A percentile compares a stretch with the other conserved stretches of the same genome.
Evolutionary conservation across 331 rosid genomes (phyloP).

Genomic region (Ulmus americana): DNA sequence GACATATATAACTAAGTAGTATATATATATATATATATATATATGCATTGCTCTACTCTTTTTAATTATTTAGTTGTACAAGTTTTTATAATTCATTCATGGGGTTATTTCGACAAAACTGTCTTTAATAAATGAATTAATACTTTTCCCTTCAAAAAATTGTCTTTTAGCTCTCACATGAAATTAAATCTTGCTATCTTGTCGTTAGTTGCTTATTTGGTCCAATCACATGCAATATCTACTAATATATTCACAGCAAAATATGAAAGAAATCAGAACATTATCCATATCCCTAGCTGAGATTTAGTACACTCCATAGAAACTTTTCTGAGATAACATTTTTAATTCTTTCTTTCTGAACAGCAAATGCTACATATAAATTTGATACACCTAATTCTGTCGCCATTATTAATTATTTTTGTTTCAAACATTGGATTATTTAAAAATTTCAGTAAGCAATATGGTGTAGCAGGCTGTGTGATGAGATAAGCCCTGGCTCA

Average conservation of each 20-base stretch:
- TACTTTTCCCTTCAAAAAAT: neutral
- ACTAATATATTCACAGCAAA: neutral
- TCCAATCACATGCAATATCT: neutral
- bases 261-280: neutral
- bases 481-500: neutral
- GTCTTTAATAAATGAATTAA: no score
- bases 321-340: neutral
- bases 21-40: no score
- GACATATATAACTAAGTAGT: no score
- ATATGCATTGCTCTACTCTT: no score
- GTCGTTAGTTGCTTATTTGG: neutral
- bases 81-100: no score
- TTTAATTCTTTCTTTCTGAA: neutral
- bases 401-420: neutral
- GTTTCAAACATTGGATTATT: no score
- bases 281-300: neutral
- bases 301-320: neutral
- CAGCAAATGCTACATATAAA: neutral
- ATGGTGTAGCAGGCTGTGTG: neutral
- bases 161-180: neutral
- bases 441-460: neutral
- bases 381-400: neutral
- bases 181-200: neutral
- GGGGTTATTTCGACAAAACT: no score
- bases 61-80: no score